Conservation (phyloP, 352 stramenopile genomes). For the Phytophthora tubulina region DNA sequence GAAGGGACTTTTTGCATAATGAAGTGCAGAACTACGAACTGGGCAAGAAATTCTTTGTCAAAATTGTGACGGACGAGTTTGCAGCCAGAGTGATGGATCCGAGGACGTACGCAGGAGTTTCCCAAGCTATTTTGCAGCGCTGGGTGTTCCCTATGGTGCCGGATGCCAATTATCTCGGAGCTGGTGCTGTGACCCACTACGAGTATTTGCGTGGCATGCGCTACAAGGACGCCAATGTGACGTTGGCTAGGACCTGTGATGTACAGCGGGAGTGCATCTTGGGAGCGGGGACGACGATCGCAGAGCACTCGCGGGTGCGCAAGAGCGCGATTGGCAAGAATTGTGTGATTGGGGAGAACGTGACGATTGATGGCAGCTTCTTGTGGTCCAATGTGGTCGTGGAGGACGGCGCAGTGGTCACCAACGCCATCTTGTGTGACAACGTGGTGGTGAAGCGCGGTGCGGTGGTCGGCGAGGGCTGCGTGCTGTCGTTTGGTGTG, state of each 20-base stretch:
- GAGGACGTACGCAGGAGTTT: slow-evolving; percentile 94
- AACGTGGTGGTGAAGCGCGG: slow-evolving; percentile 79
- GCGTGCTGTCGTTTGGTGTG: slow-evolving; percentile 83
- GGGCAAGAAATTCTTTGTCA: slow-evolving; percentile 96
- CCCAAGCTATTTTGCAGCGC: slow-evolving; percentile 93
- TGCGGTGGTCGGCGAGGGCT: slow-evolving; percentile 77
- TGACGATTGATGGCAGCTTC: slow-evolving; percentile 76
- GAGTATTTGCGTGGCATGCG: slow-evolving; percentile 81
- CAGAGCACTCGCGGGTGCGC: slow-evolving; percentile 60
- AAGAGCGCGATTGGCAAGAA: slow-evolving; percentile 78
- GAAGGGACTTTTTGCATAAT: slow-evolving; percentile 96
- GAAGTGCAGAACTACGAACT: slow-evolving; percentile 98
- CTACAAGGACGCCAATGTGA: slow-evolving; percentile 84
- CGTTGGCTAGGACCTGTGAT: slow-evolving; percentile 69
- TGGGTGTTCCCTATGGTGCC: slow-evolving; percentile 97
- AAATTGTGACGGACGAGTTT: slow-evolving; percentile 94
- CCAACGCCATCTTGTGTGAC: slow-evolving; percentile 87
- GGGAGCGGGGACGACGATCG: slow-evolving; percentile 62
- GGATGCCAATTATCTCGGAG: slow-evolving; percentile 89
- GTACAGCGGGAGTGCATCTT: slow-evolving; percentile 82
- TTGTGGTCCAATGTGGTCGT: slow-evolving; percentile 87
- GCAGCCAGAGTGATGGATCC: slow-evolving; percentile 95
- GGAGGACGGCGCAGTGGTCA: slow-evolving; percentile 80
- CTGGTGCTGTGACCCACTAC: slow-evolving; percentile 67
- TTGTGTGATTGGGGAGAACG: slow-evolving; percentile 80